Base-by-base conservation (phyloP, 345 rosid genomes). In the Salix koriyanagi region DNA sequence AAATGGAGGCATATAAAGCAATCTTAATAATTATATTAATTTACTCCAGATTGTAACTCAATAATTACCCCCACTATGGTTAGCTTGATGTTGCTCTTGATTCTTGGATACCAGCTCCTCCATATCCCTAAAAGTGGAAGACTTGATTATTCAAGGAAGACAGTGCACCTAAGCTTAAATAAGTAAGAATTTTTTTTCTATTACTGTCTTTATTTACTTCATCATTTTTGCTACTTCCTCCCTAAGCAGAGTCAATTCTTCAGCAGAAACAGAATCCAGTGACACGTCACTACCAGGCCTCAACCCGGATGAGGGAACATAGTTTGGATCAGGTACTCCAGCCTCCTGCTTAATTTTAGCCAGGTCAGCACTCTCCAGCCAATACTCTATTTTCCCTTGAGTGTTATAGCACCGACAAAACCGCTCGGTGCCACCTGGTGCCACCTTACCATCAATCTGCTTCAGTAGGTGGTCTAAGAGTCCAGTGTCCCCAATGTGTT, bases 391-490 rank as follows among this genome's bases (percentile, higher is more conserved):
- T 39, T 79, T 75, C 65, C 99, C 99, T 54, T 87, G 83, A 0
- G 97, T 88, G 78, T 91, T 91, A 83, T 89, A 87, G 84, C 97
- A 91, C 71, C 99, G 91, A 70, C 97, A 84, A 80, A 90, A 93
- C 67, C 99, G 86, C 72, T 93, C 94, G 36, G 79, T 67, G 80
- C 97, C 97, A 73, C 90, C 89, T 8, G 97, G 97, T 16, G 97
- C 95, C 52, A 95, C 92, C 75, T 86, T 90, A 52, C 97, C 97
- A 75, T 91, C 97, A 56, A 91, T 86, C 82, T 95, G 96, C 96
- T 95, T 95, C 83, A 93, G 82, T 36, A 88, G 85, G 81, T 95
- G 99, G 83, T 95, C 99, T 83, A 95, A 89, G 68, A 95, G 93
- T 23, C 99, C 99, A 73, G 97, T 95, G 73, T 95, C 99, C 72